Base-by-base conservation (phyloP, 495 filamentous ascomycete genomes). In the Mytilinidion resinicola region DNA sequence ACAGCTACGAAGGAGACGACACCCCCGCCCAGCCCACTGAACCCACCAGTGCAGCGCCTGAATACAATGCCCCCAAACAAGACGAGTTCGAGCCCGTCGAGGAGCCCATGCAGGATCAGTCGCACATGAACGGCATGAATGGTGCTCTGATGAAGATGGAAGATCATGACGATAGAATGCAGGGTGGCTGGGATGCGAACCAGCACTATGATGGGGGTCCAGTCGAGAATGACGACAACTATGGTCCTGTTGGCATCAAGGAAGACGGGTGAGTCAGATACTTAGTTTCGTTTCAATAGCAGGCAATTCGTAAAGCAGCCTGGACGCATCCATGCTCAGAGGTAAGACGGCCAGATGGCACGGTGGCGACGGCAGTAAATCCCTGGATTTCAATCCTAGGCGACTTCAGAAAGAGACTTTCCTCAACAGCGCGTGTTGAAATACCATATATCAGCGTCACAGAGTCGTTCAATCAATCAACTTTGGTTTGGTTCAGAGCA, bases 211-310 rank as follows among this genome's bases (percentile, higher is more conserved):
- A 75, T 64, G 57, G 70, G 41, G 61, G 55, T 34, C 59, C 55
- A 49, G 66, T 64, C 61, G 72, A 75, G 42, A 64, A 75, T 52
- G 73, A 88, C 67, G 74, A 71, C 38, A 56, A 69, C 47, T 70
- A 73, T 41, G 69, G 68, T 2, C 72, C 73, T 14, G 68, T 75
- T 50, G 85, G 89, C 64, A 90, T 95, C 51, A 97, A 97, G 74
- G 93, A 98, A 83, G 93, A 98, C 71, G 93, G 93, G 93, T 98
- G 86, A 96, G 95, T 91, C 7, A 9, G 15, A 25, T 49, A 30
- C 15, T 25, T 8, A 25, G 9, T 49, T 33, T 25, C 33, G 19
- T 25, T 20, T 49, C 14, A 9, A 6, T 30, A 30, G 46, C 21
- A 30, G 17, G 14, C 15, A 19, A 3, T 1, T 49, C 21, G 21